A percentile compares a stretch with the other conserved stretches of the same genome.
phyloP scores from a whole-genome alignment of 75 land plant species.

The Cupressus sempervirens region DNA sequence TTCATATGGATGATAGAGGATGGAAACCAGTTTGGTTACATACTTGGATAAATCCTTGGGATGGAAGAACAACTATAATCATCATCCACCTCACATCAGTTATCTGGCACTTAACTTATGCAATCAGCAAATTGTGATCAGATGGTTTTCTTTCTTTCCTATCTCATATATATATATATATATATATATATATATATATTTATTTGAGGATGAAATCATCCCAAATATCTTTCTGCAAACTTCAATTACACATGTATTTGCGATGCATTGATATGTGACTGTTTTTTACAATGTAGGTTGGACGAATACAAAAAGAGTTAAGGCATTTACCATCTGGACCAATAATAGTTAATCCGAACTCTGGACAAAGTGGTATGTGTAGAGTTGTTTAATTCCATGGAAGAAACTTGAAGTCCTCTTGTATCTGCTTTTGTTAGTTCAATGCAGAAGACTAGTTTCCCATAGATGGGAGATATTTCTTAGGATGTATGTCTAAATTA shows the following conservation, averaged over 20 bases:
- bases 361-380: conserved; percentile 22
- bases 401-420: background rate
- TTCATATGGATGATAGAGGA: too few species aligned
- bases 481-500: background rate
- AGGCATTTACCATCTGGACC: conserved; percentile 32
- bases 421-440: background rate
- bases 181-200: too few species aligned
- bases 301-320: conserved; percentile 32
- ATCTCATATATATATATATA: too few species aligned
- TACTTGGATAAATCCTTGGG: too few species aligned
- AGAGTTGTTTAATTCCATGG: background rate
- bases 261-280: background rate
- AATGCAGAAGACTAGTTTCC: background rate
- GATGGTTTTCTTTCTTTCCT: background rate
- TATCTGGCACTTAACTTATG: too few species aligned
- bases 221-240: too few species aligned
- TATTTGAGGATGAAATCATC: too few species aligned
- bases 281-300: conserved; percentile 23
- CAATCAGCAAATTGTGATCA: background rate
- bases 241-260: background rate
- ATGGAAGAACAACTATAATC: too few species aligned
- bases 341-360: conserved; percentile 45
- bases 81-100: too few species aligned
- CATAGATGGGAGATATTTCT: background rate
- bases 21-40: too few species aligned